These are phyloP conservation scores for Juncus inflexus DNA, from an alignment of 176 grass and related monocot species.

Conservation along the genomic window DNA sequence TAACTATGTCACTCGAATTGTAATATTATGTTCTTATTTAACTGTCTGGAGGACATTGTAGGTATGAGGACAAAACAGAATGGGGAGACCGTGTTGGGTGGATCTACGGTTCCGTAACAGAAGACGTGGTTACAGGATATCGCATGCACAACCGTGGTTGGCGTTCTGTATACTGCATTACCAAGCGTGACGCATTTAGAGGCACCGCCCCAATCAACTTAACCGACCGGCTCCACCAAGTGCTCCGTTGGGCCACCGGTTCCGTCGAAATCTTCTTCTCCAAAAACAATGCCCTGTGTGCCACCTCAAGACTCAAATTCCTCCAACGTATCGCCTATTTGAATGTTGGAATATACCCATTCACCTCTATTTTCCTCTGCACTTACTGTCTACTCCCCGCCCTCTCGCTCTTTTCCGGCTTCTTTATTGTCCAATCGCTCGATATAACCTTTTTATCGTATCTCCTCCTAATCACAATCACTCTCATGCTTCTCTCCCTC, in stretches of 20 bases:
- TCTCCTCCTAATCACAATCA: constrained; percentile 57
- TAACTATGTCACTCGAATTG: not conserved
- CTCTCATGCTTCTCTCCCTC: constrained; percentile 63
- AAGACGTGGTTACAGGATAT: constrained; percentile 40
- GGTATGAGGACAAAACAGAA: constrained; percentile 37
- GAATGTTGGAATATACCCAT: constrained; percentile 90
- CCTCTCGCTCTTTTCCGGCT: constrained; percentile 77
- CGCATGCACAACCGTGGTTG: constrained; percentile 42
- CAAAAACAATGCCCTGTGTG: constrained; percentile 32
- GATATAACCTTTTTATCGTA: constrained; percentile 65
- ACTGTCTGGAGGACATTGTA: not conserved
- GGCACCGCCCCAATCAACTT: constrained; percentile 36
- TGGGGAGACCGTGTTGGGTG: constrained; percentile 39
- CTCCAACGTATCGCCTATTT: constrained; percentile 56
- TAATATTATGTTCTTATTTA: not conserved
- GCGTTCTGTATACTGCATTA: constrained; percentile 40
- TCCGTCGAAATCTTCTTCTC: constrained; percentile 44
- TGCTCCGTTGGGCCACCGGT: constrained; percentile 40
- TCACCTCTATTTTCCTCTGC: constrained; percentile 88
- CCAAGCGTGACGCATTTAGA: constrained; percentile 33
- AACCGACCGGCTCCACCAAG: constrained; percentile 32
- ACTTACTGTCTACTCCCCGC: constrained; percentile 78
- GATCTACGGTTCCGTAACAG: constrained; percentile 42
- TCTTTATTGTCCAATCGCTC: constrained; percentile 73
- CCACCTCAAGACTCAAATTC: constrained; percentile 31